Evolutionary conservation across 2,329 filamentous ascomycete genomes (phyloP).

Genomic region (Aschersonia sp.): DNA sequence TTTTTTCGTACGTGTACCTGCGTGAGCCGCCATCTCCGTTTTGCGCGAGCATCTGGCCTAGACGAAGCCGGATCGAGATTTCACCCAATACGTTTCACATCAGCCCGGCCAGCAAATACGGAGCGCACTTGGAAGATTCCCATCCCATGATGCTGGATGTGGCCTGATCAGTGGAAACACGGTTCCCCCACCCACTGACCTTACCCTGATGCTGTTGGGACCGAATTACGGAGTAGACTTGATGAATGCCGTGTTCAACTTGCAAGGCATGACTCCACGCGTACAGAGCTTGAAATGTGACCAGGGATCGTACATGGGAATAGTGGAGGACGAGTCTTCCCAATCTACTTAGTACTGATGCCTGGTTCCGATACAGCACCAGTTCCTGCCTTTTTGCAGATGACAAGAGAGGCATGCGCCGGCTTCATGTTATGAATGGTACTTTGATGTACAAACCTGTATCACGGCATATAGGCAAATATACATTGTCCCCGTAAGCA

Average conservation of each 20-base stretch:
- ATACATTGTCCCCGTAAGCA: too few species aligned
- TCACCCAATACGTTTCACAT: background rate
- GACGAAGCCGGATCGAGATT: slow-evolving; percentile 6
- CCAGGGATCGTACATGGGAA: background rate
- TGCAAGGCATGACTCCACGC: background rate
- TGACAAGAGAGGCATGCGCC: background rate
- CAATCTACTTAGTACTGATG: background rate
- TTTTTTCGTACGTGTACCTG: background rate
- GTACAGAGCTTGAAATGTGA: background rate
- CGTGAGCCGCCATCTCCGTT: slow-evolving; percentile 4
- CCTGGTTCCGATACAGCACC: background rate
- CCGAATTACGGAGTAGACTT: background rate
- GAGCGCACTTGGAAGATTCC: slow-evolving; percentile 1
- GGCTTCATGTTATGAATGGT: background rate
- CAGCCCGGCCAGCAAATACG: background rate
- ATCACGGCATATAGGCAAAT: background rate
- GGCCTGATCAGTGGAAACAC: background rate
- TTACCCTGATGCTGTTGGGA: background rate
- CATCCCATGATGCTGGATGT: slow-evolving; percentile 2
- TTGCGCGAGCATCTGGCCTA: slow-evolving; percentile 5
- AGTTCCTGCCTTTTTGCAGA: background rate
- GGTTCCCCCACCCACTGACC: background rate
- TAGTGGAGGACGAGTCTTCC: background rate
- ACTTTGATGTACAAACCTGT: background rate
- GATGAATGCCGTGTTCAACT: background rate